A percentile compares a stretch with the other conserved stretches of the same genome.
phyloP scores from a whole-genome alignment of 495 filamentous ascomycete species.

The Neurospora africana region DNA sequence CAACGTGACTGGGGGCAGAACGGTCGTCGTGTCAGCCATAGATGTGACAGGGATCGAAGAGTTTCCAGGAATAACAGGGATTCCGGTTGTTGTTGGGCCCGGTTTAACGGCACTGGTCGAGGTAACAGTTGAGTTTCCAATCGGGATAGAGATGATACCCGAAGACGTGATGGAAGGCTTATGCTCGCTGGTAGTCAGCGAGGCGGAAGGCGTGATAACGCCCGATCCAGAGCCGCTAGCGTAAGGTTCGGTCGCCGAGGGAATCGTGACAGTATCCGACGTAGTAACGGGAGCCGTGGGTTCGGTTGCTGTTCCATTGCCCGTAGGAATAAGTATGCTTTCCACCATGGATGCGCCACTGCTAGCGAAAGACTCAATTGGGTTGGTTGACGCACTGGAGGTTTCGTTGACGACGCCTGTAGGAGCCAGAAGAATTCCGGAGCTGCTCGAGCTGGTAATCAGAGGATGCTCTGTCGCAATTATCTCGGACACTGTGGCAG shows the following conservation, averaged over 20 bases:
- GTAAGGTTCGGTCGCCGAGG: neutral
- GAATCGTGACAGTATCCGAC: neutral
- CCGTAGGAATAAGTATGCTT: slow-evolving; percentile 1
- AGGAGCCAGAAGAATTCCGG: slow-evolving; percentile 5
- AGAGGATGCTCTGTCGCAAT: slow-evolving; percentile 2
- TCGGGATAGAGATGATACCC: neutral
- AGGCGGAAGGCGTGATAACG: neutral
- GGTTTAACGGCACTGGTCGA: neutral
- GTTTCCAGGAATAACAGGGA: neutral
- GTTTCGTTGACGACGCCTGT: slow-evolving; percentile 8
- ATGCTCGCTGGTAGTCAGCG: neutral
- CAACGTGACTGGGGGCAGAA: neutral
- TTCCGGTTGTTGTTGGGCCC: neutral
- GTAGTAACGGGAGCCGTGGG: neutral
- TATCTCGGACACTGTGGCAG: neutral
- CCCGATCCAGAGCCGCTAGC: neutral
- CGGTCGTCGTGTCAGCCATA: neutral
- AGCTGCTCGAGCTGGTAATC: slow-evolving; percentile 2
- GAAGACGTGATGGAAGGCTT: neutral
- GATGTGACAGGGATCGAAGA: neutral
- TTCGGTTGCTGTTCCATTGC: neutral
- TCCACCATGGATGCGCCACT: neutral
- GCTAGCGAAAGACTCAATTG: slow-evolving; percentile 2
- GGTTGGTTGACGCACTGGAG: neutral
- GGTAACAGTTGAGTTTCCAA: slow-evolving; percentile 1